Evolutionary conservation across 2,329 filamentous ascomycete genomes (phyloP).

Genomic region (Trichophaea hybrida): DNA sequence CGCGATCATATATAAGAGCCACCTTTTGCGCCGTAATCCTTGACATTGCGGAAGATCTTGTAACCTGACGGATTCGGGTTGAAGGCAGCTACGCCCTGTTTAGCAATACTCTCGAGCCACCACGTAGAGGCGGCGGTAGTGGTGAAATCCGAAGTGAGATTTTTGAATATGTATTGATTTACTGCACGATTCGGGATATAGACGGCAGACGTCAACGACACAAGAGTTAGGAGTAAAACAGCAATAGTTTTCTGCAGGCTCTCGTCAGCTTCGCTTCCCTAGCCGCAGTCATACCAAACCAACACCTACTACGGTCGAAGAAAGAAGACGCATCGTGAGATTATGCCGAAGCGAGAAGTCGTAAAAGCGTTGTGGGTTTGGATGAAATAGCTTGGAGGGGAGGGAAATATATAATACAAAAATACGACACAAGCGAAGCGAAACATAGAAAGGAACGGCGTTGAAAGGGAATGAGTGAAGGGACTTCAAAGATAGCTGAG

Average conservation of each 20-base stretch:
- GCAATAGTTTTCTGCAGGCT: background rate
- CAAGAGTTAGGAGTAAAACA: background rate
- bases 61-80: conserved; percentile 31
- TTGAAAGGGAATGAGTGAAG: too few species aligned
- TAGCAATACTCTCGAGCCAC: conserved; percentile 30
- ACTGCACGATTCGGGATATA: background rate
- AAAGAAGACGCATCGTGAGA: too few species aligned
- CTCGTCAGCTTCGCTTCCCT: too few species aligned
- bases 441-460: too few species aligned
- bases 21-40: conserved; percentile 37
- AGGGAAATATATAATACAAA: too few species aligned
- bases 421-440: too few species aligned
- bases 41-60: conserved; percentile 38
- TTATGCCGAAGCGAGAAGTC: too few species aligned
- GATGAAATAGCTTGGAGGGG: too few species aligned
- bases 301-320: too few species aligned
- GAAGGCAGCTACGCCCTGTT: conserved; percentile 36
- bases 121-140: conserved; percentile 4
- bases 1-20: conserved; percentile 10
- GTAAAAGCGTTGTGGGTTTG: too few species aligned
- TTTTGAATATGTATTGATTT: background rate
- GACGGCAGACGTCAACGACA: background rate
- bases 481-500: too few species aligned
- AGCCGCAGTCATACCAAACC: too few species aligned
- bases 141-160: background rate